Base-by-base conservation (phyloP, 371 early-diverging fungal genomes). In the Dinochytrium kinnereticum region DNA sequence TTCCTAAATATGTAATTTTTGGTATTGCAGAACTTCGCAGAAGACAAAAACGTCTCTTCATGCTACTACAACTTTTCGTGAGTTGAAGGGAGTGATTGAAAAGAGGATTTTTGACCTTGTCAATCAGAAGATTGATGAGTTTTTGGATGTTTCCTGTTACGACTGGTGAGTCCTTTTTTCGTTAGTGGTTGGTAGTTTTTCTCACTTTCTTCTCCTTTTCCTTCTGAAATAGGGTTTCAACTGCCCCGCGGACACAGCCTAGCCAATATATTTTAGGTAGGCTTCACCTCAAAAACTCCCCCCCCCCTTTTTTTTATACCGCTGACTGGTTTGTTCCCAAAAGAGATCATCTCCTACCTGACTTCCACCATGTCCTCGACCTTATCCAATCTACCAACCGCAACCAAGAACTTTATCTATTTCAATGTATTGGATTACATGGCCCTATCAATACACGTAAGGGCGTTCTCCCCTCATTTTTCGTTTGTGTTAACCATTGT, bases 41-140 rank as follows among this genome's bases (percentile, higher is more conserved):
- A 75, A 61, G 49, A 70, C 87, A 0, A 86, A 84, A 69, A 87
- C 92, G 28, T 80, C 89, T 21, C 82, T 95, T 13, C 90, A 91
- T 34, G 92, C 94, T 2, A 85, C 91, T 1, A 78, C 89, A 0
- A 80, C 87, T n/a, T 94, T 95, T 76, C 84, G 83, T 38, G 93
- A 94, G 57, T 90, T 93, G 0, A 80, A 90, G 64, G 81, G 84
- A 61, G 83, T 81, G 31, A 92, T 92, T 1, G 96, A 96, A 70
- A 91, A 91, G 72, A 89, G 94, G 49, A 89, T 95, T 39, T 91
- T 91, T 59, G 91, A 92, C 65, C 77, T 95, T 13, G 88, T 95
- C 31, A 91, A 95, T 71, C 84, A 85, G 67, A 96, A 94, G 77
- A 82, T 94, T 64, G 93, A 94, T 74, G 90, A 90, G 51, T 93